phyloP scores from a whole-genome alignment of 805 yeast genomes.

The Saccharomycopsis fodiens region DNA sequence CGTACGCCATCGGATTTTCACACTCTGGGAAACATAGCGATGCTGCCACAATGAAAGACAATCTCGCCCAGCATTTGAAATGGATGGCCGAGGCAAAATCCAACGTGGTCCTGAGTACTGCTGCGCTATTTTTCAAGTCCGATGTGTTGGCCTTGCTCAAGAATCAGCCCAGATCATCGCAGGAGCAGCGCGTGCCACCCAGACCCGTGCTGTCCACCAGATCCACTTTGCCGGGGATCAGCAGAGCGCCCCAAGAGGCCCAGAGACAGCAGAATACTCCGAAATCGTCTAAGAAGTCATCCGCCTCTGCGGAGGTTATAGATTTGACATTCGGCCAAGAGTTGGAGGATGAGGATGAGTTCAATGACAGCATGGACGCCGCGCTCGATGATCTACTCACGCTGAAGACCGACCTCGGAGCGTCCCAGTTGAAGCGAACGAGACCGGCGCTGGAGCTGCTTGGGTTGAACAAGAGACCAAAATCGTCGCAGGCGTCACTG shows the following conservation, averaged over 20 bases:
- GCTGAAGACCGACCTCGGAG: neutral
- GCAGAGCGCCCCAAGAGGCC: no score
- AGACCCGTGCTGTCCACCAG: no score
- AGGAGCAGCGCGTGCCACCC: no score
- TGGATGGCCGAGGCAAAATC: slow-evolving; percentile 25
- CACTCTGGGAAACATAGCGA: neutral
- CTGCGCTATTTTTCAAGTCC: slow-evolving; percentile 11
- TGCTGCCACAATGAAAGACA: slow-evolving; percentile 22
- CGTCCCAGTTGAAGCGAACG: neutral
- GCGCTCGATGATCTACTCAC: slow-evolving; percentile 4
- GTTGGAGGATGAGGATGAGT: slow-evolving; percentile 12
- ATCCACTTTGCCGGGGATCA: no score
- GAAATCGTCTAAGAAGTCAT: no score
- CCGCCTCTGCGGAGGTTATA: slow-evolving; percentile 11
- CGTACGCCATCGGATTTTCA: no score
- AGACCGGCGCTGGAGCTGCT: neutral
- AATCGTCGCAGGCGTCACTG: neutral
- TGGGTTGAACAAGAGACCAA: neutral
- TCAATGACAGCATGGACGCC: slow-evolving; percentile 15
- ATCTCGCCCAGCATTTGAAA: slow-evolving; percentile 24
- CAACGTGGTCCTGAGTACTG: slow-evolving; percentile 22
- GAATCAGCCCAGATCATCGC: no score
- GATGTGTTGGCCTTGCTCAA: no score
- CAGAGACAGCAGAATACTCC: no score
- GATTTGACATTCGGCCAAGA: slow-evolving; percentile 14